Evolutionary conservation across 306 rosid species (phyloP), one percentile per base, ranked within the genome.

Genomic region (Glycyrrhiza uralensis): DNA sequence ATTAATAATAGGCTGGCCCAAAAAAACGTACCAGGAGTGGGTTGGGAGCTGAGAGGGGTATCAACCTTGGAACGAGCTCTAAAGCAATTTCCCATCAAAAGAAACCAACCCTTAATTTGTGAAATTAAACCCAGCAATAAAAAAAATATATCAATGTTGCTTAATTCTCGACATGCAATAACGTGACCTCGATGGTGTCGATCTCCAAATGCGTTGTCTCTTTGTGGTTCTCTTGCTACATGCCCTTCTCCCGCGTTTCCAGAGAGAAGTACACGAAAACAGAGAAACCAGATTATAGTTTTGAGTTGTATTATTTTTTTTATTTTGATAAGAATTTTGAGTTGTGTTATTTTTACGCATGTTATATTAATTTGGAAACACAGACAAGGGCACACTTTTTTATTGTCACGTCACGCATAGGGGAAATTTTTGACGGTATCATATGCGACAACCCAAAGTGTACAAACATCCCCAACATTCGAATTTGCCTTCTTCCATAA

Each of bases 51-150:
- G 6, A 7, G 35, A 70, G 78, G 49, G 23, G 32, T 15, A 50
- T 79, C 72, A 65, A 28, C 70, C 61, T 74, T 49, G 69, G 67
- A 24, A 76, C 79, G 83, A 41, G 24, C n/a, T 68, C 55, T 13
- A 67, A 66, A 65, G 69, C 84, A 83, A 83, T 79, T 83, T 45
- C 87, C 87, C 84, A 83, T 83, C 3, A 57, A 28, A 62, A 30
- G 29, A 46, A 69, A 74, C 29, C 24, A 35, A 36, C 20, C 50
- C 74, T 4, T n/a, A n/a, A n/a, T 66, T 39, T 33, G n/a, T 17
- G 60, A 74, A 23, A n/a, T n/a, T n/a, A n/a, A 68, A 42, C 23
- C 35, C 49, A 44, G 38, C 2, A 1, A 69, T 0, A 23, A 10
- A 13, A 46, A 30, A 0, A 35, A 39, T 5, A 30, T 1, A 38